A percentile compares a stretch with the other conserved stretches of the same genome.
These are phyloP conservation scores for Sphaerulina populicola DNA, from an alignment of 2,329 filamentous ascomycete genomes.

Conservation along the genomic window DNA sequence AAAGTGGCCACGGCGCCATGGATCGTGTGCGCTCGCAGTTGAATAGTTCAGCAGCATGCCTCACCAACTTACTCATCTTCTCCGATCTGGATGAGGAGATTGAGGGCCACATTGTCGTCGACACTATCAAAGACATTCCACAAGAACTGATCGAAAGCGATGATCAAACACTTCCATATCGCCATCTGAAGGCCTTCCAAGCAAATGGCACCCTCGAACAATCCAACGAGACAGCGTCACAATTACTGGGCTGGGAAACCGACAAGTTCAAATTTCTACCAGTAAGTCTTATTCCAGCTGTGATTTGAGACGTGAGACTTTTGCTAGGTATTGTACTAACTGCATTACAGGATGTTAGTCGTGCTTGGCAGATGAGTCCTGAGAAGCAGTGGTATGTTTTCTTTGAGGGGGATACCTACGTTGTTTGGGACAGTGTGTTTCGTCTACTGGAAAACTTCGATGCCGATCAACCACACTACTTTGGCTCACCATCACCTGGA, in stretches of 20 bases:
- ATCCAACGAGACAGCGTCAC: background rate
- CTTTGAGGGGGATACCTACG: constrained; percentile 46
- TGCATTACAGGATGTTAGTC: constrained; percentile 36
- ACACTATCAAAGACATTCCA: constrained; percentile 43
- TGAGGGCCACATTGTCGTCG: constrained; percentile 34
- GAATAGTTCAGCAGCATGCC: constrained; percentile 47
- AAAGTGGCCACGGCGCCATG: constrained; percentile 43
- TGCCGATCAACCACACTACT: constrained; percentile 14
- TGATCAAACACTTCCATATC: constrained; percentile 15
- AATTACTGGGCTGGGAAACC: constrained; percentile 40
- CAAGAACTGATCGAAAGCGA: constrained; percentile 14
- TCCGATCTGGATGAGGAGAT: constrained; percentile 43
- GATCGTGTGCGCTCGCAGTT: constrained; percentile 43
- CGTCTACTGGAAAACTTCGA: constrained; percentile 13
- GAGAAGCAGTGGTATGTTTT: constrained; percentile 47
- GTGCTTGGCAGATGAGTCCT: constrained; percentile 42
- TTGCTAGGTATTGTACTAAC: too few species aligned
- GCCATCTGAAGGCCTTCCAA: constrained; percentile 13
- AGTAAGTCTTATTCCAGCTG: too few species aligned
- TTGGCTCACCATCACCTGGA: constrained; percentile 17
- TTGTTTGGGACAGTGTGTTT: constrained; percentile 34
- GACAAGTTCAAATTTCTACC: constrained; percentile 50
- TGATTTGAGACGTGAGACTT: too few species aligned
- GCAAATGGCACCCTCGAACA: constrained; percentile 15
- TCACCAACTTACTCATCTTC: constrained; percentile 41